phyloP scores from a whole-genome alignment of 2,329 filamentous ascomycete species.

The Diaporthe amygdali region DNA sequence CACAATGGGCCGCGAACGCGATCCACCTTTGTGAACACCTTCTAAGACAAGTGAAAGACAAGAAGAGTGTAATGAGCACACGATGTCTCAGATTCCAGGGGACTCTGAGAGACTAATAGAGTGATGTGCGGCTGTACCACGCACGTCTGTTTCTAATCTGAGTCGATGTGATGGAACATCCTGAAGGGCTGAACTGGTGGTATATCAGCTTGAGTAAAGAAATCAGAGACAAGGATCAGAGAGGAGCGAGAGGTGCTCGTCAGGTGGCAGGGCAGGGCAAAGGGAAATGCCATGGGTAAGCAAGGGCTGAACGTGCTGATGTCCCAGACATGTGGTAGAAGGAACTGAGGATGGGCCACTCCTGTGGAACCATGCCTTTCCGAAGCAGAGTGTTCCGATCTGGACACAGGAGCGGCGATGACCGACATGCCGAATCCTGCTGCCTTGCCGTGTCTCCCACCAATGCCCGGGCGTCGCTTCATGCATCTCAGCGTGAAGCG shows the following conservation, averaged over 20 bases:
- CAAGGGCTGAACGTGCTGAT: conserved; percentile 9
- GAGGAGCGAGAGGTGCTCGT: neutral
- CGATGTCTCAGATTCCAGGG: neutral
- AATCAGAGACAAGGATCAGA: neutral
- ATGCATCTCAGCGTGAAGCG: neutral
- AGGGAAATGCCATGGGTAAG: conserved; percentile 6
- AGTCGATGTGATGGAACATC: conserved; percentile 3
- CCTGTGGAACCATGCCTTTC: neutral
- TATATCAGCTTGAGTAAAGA: neutral
- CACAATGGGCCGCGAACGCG: neutral
- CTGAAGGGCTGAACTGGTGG: neutral
- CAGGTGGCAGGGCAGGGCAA: neutral
- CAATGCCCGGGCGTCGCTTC: neutral
- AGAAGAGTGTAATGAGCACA: neutral
- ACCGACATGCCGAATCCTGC: neutral
- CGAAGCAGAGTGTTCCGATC: neutral
- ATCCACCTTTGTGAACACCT: neutral
- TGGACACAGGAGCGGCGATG: neutral
- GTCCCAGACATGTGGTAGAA: conserved; percentile 9
- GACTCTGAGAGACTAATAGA: neutral
- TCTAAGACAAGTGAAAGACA: neutral
- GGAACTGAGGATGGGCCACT: neutral
- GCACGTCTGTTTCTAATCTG: conserved; percentile 13
- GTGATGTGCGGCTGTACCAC: neutral
- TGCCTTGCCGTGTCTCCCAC: conserved; percentile 2